Conservation (phyloP, 2,329 filamentous ascomycete genomes). For the Daldinia eschscholtzii region DNA sequence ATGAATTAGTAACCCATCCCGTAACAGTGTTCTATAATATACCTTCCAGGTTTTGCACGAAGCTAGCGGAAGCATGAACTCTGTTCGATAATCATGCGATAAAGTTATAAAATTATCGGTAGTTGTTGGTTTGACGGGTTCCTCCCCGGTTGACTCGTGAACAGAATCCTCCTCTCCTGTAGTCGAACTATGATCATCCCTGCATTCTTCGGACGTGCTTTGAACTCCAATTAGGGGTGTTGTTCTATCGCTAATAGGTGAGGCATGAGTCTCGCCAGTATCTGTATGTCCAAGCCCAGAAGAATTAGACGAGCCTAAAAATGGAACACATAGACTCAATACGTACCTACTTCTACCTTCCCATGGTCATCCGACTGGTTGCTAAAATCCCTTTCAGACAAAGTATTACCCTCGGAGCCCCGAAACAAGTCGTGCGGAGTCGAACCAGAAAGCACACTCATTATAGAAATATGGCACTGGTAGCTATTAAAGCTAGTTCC, state of each 20-base stretch:
- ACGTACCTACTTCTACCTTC: not conserved
- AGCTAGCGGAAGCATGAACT: constrained; percentile 5
- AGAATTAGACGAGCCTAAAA: not conserved
- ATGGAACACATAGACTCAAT: not conserved
- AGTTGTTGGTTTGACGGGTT: not conserved
- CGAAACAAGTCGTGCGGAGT: not conserved
- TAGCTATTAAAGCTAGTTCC: not conserved
- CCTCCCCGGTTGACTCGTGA: not conserved
- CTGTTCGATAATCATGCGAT: not conserved
- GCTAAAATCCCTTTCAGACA: not conserved
- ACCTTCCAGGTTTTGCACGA: constrained; percentile 12
- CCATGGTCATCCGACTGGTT: not conserved
- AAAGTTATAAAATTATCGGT: not conserved
- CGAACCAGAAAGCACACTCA: not conserved
- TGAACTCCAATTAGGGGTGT: not conserved
- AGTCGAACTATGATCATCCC: not conserved
- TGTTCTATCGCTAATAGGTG: not conserved
- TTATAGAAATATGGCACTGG: not conserved
- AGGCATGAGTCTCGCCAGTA: not conserved
- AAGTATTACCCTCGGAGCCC: not conserved
- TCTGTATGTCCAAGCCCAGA: not conserved
- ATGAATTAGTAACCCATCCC: constrained; percentile 8
- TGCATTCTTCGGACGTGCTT: no score
- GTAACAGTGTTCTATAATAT: not conserved
- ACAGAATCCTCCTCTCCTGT: not conserved